Evolutionary conservation across 208 protist species (phyloP).

Genomic region (Crithidia bombi): DNA sequence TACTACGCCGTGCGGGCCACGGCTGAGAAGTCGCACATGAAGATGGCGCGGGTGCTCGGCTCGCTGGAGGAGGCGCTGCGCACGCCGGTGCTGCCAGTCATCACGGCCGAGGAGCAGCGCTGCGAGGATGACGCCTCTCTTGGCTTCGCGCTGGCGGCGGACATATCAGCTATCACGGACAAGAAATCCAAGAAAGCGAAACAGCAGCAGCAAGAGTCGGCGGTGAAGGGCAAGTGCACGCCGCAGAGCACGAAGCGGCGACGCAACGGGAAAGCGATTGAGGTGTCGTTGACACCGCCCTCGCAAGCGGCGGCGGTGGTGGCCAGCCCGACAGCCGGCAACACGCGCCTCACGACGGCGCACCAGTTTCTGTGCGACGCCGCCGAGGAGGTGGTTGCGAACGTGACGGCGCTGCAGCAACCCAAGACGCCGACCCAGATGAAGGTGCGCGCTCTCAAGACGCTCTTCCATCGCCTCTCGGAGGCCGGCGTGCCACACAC

Average conservation of each 20-base stretch:
- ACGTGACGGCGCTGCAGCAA: constrained; percentile 82
- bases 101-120: constrained; percentile 78
- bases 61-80: constrained; percentile 75
- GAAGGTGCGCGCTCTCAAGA: constrained; percentile 90
- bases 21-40: constrained; percentile 96
- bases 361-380: constrained; percentile 57
- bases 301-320: neutral
- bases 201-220: neutral
- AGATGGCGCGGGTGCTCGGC: constrained; percentile 86
- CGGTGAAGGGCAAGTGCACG: constrained; percentile 5
- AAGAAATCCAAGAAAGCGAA: constrained; percentile 22
- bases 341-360: constrained; percentile 32
- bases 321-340: constrained; percentile 1
- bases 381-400: constrained; percentile 66
- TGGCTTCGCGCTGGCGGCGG: constrained; percentile 51
- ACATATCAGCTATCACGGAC: constrained; percentile 19
- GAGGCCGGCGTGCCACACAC: constrained; percentile 83
- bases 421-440: constrained; percentile 77
- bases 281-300: neutral
- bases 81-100: constrained; percentile 61
- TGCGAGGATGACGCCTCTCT: constrained; percentile 84
- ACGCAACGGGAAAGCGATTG: constrained; percentile 35
- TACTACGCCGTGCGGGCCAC: constrained; percentile 96
- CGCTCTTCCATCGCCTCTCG: constrained; percentile 72
- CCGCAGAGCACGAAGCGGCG: constrained; percentile 28